Evolutionary conservation across 805 yeast species (phyloP).

Genomic region (Starmerella ratchasimensis): DNA sequence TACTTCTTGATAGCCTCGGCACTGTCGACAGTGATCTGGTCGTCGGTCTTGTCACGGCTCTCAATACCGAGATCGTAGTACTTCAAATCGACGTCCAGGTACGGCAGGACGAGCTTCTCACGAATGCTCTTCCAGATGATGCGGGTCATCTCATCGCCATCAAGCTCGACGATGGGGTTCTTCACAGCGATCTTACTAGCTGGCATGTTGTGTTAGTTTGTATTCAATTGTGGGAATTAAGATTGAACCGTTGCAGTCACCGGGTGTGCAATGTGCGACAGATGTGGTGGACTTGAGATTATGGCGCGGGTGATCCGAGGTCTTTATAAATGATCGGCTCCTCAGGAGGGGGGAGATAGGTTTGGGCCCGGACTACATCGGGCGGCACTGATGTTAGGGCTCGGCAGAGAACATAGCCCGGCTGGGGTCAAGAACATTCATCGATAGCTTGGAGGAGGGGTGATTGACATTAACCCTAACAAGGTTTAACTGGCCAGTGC

Average conservation of each 20-base stretch:
- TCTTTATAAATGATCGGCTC: no score
- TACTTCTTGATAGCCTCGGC: constrained; percentile 80
- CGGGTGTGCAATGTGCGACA: background rate
- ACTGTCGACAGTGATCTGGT: constrained; percentile 76
- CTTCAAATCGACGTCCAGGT: constrained; percentile 71
- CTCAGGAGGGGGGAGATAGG: no score
- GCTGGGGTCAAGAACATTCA: no score
- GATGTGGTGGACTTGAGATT: no score
- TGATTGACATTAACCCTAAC: no score
- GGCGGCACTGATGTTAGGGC: no score
- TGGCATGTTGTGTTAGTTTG: constrained; percentile 17
- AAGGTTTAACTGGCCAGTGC: no score
- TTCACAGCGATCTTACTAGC: constrained; percentile 45
- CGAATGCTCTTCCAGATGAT: constrained; percentile 89
- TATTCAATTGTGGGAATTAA: background rate
- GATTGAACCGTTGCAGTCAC: background rate
- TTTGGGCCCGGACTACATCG: no score
- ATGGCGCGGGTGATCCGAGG: no score
- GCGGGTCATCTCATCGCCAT: constrained; percentile 96
- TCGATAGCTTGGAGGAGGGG: no score
- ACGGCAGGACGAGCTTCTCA: constrained; percentile 74
- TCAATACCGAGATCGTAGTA: constrained; percentile 85
- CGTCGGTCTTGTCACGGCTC: constrained; percentile 76
- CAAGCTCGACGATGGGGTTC: constrained; percentile 91
- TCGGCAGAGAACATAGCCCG: no score